A percentile compares a stretch with the other conserved stretches of the same genome.
Evolutionary conservation across 1,139 yeast species (phyloP).

Genomic region (Trichomonascaceae sp.): DNA sequence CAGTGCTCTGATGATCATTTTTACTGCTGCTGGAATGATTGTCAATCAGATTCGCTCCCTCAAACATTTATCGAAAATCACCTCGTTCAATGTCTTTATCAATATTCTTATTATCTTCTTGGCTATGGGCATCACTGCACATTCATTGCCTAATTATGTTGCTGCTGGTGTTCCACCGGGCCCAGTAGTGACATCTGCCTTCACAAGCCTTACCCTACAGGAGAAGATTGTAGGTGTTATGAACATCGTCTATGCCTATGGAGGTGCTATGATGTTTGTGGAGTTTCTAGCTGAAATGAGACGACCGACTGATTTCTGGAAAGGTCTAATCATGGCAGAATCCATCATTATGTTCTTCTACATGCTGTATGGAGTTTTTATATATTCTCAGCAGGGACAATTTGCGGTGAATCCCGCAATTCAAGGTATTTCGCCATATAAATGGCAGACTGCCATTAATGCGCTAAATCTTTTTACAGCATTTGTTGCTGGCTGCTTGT

Average conservation of each 20-base stretch:
- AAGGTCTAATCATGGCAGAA: slow-evolving; percentile 42
- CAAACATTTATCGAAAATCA: slow-evolving; percentile 36
- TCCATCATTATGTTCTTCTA: slow-evolving; percentile 35
- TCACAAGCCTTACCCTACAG: slow-evolving; percentile 25
- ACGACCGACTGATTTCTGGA: slow-evolving; percentile 42
- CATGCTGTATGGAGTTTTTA: slow-evolving; percentile 38
- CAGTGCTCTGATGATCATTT: slow-evolving; percentile 36
- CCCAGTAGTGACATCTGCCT: slow-evolving; percentile 25
- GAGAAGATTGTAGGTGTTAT: slow-evolving; percentile 36
- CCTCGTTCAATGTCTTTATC: slow-evolving; percentile 44
- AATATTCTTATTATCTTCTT: slow-evolving; percentile 37
- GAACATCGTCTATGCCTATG: slow-evolving; percentile 44
- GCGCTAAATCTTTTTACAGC: slow-evolving; percentile 36
- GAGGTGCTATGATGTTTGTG: slow-evolving; percentile 42
- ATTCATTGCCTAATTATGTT: slow-evolving; percentile 32
- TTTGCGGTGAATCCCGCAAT: slow-evolving; percentile 40
- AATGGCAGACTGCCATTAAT: slow-evolving; percentile 40
- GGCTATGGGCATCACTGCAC: slow-evolving; percentile 38
- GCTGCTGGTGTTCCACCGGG: slow-evolving; percentile 28
- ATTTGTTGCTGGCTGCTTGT: slow-evolving; percentile 41
- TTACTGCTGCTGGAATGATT: slow-evolving; percentile 39
- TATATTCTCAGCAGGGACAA: slow-evolving; percentile 41
- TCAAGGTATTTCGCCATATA: slow-evolving; percentile 35
- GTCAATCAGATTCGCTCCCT: slow-evolving; percentile 39
- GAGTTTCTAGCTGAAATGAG: slow-evolving; percentile 44